Evolutionary conservation across 495 filamentous ascomycete genomes (phyloP).

Genomic region (Annulohypoxylon nitens): DNA sequence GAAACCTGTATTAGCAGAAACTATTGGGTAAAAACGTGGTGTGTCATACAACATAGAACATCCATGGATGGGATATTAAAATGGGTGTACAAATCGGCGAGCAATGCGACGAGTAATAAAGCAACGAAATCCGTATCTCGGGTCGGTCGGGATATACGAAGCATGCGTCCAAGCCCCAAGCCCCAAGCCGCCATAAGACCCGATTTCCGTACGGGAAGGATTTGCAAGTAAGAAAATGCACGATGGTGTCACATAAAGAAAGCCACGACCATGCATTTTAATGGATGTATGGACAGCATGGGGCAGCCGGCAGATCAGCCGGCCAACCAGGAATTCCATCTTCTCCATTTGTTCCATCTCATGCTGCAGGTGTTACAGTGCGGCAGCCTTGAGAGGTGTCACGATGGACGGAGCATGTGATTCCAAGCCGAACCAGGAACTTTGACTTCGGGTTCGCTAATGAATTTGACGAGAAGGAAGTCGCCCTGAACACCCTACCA

Average conservation of each 20-base stretch:
- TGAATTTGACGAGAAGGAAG: not conserved
- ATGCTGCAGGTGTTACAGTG: constrained; percentile 8
- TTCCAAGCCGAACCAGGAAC: constrained; percentile 25
- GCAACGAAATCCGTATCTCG: not conserved
- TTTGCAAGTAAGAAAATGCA: constrained; percentile 35
- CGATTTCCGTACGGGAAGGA: constrained; percentile 18
- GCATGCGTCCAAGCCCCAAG: not conserved
- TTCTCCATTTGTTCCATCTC: not conserved
- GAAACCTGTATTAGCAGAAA: not conserved
- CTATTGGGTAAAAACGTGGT: not conserved
- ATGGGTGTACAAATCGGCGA: not conserved
- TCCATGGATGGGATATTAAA: not conserved
- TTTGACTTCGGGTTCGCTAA: constrained; percentile 1
- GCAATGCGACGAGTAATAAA: not conserved
- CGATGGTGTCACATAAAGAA: constrained; percentile 43
- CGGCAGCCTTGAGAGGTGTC: constrained; percentile 19
- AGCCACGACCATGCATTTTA: not conserved
- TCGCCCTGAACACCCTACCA: not conserved
- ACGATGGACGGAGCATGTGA: constrained; percentile 46
- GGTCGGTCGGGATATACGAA: not conserved
- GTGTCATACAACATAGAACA: constrained; percentile 4
- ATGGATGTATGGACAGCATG: constrained; percentile 19
- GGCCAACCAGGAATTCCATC: constrained; percentile 27
- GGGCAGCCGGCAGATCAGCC: constrained; percentile 48
- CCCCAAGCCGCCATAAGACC: not conserved